Conservation (phyloP, 1,284 basidiomycete genomes). For the Cryptococcus sp. region DNA sequence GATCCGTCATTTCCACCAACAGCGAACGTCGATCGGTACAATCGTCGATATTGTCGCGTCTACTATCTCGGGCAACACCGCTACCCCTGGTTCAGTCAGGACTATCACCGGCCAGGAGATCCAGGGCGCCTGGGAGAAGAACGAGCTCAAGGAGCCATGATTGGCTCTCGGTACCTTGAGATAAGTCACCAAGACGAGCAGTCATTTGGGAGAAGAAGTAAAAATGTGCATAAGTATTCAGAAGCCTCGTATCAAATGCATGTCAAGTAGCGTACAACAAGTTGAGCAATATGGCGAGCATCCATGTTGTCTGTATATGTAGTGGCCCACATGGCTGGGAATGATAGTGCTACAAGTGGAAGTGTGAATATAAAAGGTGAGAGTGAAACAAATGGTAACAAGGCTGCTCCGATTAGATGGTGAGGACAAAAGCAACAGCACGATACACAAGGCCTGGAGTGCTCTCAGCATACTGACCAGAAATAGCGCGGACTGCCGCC, state of each 20-base stretch:
- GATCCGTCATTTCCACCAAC: slow-evolving; percentile 73
- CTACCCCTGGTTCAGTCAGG: slow-evolving; percentile 65
- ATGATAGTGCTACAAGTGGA: neutral
- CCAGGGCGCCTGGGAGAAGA: slow-evolving; percentile 23
- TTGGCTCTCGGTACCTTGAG: no score
- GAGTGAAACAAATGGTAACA: no score
- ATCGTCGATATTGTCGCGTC: slow-evolving; percentile 61
- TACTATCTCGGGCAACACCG: slow-evolving; percentile 61
- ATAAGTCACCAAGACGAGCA: neutral
- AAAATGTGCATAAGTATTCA: slow-evolving; percentile 2
- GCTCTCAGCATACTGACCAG: no score
- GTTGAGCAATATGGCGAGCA: no score
- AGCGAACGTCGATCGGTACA: slow-evolving; percentile 57
- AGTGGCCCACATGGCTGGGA: no score
- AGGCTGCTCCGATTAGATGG: no score
- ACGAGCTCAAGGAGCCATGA: slow-evolving; percentile 34
- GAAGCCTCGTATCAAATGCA: neutral
- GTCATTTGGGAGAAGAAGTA: neutral
- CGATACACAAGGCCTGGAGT: no score
- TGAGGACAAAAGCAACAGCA: no score
- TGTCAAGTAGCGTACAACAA: no score
- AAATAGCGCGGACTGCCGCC: no score
- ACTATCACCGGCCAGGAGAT: slow-evolving; percentile 67
- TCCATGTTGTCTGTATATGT: no score
- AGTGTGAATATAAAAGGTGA: neutral